Evolutionary conservation across 2,329 filamentous ascomycete species (phyloP).

Genomic region (Neofusicoccum sp.): DNA sequence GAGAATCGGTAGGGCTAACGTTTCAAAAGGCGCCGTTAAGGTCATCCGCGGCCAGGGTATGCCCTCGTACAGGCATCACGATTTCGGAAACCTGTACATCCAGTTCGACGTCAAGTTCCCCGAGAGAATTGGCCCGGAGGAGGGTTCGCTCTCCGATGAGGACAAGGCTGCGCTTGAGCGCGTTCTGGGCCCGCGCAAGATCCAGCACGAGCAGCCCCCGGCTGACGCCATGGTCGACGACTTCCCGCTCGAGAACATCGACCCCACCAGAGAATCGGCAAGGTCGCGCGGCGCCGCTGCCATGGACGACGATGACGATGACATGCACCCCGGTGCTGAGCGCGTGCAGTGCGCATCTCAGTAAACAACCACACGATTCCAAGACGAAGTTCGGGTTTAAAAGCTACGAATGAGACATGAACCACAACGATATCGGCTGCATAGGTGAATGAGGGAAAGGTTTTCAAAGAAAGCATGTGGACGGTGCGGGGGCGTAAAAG

Average conservation of each 20-base stretch:
- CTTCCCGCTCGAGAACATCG: slow-evolving; percentile 81
- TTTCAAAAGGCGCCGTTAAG: slow-evolving; percentile 73
- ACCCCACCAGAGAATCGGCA: slow-evolving; percentile 61
- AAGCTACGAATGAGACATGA: slow-evolving; percentile 13
- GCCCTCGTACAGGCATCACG: slow-evolving; percentile 93
- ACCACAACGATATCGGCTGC: slow-evolving; percentile 13
- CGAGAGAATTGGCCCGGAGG: slow-evolving; percentile 49
- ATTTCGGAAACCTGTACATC: slow-evolving; percentile 93
- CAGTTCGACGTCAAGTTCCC: slow-evolving; percentile 98
- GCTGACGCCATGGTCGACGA: slow-evolving; percentile 87
- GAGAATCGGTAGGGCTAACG: not conserved
- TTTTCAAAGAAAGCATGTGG: slow-evolving; percentile 10
- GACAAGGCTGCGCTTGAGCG: slow-evolving; percentile 78
- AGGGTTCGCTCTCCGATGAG: slow-evolving; percentile 53
- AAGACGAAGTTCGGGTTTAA: slow-evolving; percentile 1
- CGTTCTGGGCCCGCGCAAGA: slow-evolving; percentile 70
- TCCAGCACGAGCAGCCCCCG: slow-evolving; percentile 66
- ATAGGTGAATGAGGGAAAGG: slow-evolving; percentile 7
- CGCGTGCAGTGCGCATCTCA: slow-evolving; percentile 85
- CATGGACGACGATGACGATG: slow-evolving; percentile 65
- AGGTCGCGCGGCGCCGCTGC: slow-evolving; percentile 63
- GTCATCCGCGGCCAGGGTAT: slow-evolving; percentile 96
- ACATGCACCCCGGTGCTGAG: slow-evolving; percentile 64
- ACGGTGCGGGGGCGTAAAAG: slow-evolving; percentile 8
- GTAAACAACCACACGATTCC: slow-evolving; percentile 51